Percentiles rank a stretch among this genome's conserved stretches.
Conservation (phyloP, 768 basidiomycete genomes). For the Macrocybe gigantea region DNA sequence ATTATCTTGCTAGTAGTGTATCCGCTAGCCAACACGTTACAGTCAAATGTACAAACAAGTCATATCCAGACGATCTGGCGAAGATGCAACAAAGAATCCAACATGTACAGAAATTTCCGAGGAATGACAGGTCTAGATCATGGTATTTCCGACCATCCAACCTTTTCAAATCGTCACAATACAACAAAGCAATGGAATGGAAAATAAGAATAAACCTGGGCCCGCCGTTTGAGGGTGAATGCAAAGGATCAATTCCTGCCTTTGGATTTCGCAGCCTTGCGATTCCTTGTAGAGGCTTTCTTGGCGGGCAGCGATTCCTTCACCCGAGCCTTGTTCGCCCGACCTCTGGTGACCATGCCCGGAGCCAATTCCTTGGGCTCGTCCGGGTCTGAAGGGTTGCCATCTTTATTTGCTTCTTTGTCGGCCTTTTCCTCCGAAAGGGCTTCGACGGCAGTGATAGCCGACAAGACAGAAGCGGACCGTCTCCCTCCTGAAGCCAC, state of each 20-base stretch:
- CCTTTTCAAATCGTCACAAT: not conserved
- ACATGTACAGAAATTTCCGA: no score
- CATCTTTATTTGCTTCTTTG: constrained; percentile 16
- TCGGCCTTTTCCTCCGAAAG: constrained; percentile 3
- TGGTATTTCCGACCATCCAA: not conserved
- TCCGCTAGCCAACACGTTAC: no score
- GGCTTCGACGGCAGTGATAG: constrained; percentile 28
- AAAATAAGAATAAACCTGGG: constrained; percentile 6
- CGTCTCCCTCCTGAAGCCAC: constrained; percentile 23
- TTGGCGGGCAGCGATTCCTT: no score
- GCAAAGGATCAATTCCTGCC: not conserved
- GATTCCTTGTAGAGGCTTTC: no score
- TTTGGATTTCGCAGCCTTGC: not conserved
- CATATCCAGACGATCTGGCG: no score
- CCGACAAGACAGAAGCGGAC: constrained; percentile 33
- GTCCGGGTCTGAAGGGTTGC: constrained; percentile 7
- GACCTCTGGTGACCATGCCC: constrained; percentile 33
- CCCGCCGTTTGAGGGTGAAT: no score
- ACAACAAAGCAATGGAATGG: not conserved
- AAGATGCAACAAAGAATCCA: no score
- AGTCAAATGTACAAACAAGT: no score
- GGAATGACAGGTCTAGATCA: no score
- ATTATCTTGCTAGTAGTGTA: no score
- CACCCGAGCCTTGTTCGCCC: constrained; percentile 15
- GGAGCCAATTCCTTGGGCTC: constrained; percentile 18